Percentiles rank a stretch among this genome's conserved stretches.
These are phyloP conservation scores for Solanum medicagineum DNA, from an alignment of 257 asterid genomes.

Conservation along the genomic window DNA sequence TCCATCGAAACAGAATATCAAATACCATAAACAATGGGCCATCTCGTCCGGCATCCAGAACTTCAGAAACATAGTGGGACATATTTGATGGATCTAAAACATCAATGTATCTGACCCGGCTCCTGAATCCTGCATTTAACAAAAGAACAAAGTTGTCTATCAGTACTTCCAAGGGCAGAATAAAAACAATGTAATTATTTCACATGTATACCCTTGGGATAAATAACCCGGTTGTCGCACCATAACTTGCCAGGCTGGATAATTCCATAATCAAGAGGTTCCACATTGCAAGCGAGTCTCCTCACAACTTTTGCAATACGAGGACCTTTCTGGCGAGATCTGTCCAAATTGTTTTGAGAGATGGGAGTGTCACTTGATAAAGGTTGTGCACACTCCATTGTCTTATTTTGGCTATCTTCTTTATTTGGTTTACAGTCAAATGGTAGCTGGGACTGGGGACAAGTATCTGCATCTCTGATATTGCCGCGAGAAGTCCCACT, in stretches of 20 bases:
- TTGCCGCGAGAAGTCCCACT: conserved; percentile 16
- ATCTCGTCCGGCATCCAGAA: conserved; percentile 67
- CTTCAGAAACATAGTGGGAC: conserved; percentile 75
- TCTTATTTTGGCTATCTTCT: conserved; percentile 18
- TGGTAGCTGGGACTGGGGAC: conserved; percentile 15
- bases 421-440: conserved; percentile 17
- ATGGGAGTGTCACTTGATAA: conserved; percentile 30
- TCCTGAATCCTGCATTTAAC: conserved; percentile 70
- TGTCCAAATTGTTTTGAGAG: conserved; percentile 50
- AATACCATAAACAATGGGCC: conserved; percentile 84
- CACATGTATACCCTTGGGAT: conserved; percentile 57
- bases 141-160: conserved; percentile 6
- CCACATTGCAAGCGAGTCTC: conserved; percentile 79
- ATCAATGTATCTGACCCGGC: conserved; percentile 77
- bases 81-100: conserved; percentile 58
- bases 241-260: conserved; percentile 57
- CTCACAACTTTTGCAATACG: conserved; percentile 94
- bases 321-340: conserved; percentile 91
- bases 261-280: conserved; percentile 55
- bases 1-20: background rate
- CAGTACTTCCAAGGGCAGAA: background rate
- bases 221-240: conserved; percentile 82
- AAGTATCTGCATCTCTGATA: conserved; percentile 16
- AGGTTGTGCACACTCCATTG: conserved; percentile 26
- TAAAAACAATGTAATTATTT: background rate